Percentiles rank a stretch among this genome's conserved stretches.
These are phyloP conservation scores for Nakataea oryzae DNA, from an alignment of 2,329 filamentous ascomycete species.

Conservation along the genomic window DNA sequence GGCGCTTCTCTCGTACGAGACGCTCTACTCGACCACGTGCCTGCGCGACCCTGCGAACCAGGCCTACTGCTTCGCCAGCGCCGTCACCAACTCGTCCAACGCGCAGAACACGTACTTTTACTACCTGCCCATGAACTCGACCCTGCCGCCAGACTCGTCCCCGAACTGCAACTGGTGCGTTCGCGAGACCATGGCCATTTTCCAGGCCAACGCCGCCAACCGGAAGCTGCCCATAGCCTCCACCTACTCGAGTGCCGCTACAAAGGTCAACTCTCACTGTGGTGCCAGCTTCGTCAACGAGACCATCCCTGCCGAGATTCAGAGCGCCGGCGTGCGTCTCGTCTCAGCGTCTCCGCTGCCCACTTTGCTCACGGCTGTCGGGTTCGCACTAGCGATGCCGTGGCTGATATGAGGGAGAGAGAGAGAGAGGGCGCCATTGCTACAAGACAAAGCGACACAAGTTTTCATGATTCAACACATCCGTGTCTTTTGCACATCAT, in stretches of 20 bases:
- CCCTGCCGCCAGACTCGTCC: conserved; percentile 53
- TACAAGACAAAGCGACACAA: background rate
- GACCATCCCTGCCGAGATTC: conserved; percentile 31
- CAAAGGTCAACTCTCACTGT: conserved; percentile 59
- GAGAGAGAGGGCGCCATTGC: too few species aligned
- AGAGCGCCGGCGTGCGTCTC: background rate
- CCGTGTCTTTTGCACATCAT: background rate
- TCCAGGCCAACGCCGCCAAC: conserved; percentile 57
- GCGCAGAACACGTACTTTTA: conserved; percentile 72
- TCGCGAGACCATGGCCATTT: conserved; percentile 72
- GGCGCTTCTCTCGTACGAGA: conserved; percentile 66
- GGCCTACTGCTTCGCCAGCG: conserved; percentile 74
- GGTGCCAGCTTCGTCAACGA: conserved; percentile 47
- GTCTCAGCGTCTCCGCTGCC: too few species aligned
- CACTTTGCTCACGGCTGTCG: background rate
- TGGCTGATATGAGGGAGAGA: background rate
- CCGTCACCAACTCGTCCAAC: conserved; percentile 64
- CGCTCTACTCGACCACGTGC: conserved; percentile 73
- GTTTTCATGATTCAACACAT: background rate
- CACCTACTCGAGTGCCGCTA: conserved; percentile 63
- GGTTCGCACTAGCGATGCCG: background rate
- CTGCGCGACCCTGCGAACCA: conserved; percentile 54
- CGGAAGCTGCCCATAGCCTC: conserved; percentile 53
- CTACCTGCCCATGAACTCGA: conserved; percentile 69
- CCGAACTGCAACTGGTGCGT: conserved; percentile 71